Base-by-base conservation (phyloP, 169 alveolate genomes). In the Toxoplasma gondii region DNA sequence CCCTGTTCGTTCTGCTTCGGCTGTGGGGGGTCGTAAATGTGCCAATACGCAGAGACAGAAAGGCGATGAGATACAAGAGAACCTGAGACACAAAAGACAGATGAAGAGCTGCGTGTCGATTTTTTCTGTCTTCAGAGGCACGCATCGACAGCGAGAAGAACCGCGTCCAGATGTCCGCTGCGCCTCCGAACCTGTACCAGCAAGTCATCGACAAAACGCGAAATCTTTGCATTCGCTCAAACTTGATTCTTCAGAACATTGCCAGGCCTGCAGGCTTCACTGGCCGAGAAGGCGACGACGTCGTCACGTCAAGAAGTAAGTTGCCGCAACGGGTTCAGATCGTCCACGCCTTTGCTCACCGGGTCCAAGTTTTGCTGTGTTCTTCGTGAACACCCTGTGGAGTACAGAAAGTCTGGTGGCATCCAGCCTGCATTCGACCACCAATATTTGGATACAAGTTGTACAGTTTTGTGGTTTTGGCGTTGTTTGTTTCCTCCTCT, bases 101-200 rank as follows among this genome's bases (percentile, higher is more conserved):
- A 17, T 81, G 31, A 69, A 31, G 31, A 69, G n/a, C 31, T 69
- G n/a, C 27, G 0, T 29, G 38, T 53, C 29, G 45, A 0, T 39
- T 90, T 44, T 1, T 74, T 34, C 67, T 54, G 64, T 38, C 44
- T 83, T 88, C 94, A 94, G 99, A 98, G 96, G 99, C 99, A 0
- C 98, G 98, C 93, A 97, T 98, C 74, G 99, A 98, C 94, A 96
- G 98, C 94, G 99, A 98, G 95, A 97, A 97, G 94, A 98, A 98
- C 93, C 97, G 99, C 74, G 99, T 98, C 41, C 98, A 97, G 95
- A 97, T 98, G 94, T 96, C 98, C n/a, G 97, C 98, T 36, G 96
- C 97, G 44, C 95, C 97, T 10, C 98, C 98, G 2, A 97, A 96
- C 92, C 95, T 97, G 81, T 98, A 97, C 95, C 99, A 98, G 94